Percentiles rank a stretch among this genome's conserved stretches.
phyloP scores from a whole-genome alignment of 768 basidiomycete genomes.

The Lactifluus pinguis region DNA sequence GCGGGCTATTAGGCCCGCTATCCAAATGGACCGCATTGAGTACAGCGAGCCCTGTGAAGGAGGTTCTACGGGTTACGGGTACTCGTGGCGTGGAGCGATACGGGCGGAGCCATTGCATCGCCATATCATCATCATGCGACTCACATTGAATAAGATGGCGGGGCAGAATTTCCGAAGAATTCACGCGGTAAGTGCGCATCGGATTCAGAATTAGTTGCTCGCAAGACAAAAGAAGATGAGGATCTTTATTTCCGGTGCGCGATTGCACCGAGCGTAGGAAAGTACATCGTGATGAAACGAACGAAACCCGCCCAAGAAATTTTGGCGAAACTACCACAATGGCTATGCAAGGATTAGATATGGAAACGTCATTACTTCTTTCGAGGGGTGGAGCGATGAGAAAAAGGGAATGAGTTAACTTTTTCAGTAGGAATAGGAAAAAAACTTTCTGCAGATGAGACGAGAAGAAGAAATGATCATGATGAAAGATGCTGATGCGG shows the following conservation, averaged over 20 bases:
- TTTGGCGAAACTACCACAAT: neutral
- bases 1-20: neutral
- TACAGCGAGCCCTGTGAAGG: neutral
- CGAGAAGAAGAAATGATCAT: neutral
- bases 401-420: neutral
- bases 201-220: neutral
- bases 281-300: neutral
- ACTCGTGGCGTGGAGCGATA: neutral
- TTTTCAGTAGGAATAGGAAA: neutral
- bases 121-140: too few relatives aligned
- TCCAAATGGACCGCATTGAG: neutral
- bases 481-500: constrained; percentile 6
- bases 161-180: neutral
- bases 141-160: neutral
- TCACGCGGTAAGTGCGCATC: neutral
- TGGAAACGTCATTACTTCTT: constrained; percentile 1
- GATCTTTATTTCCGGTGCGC: neutral
- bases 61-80: neutral
- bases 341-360: constrained; percentile 13
- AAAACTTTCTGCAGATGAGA: neutral
- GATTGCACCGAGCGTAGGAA: neutral
- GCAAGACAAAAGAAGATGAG: neutral
- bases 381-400: neutral
- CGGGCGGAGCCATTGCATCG: too few relatives aligned
- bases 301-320: neutral